Evolutionary conservation across 140 eudicot genomes (phyloP), one percentile per base, ranked within the genome.

Genomic region (Bidens hawaiensis): DNA sequence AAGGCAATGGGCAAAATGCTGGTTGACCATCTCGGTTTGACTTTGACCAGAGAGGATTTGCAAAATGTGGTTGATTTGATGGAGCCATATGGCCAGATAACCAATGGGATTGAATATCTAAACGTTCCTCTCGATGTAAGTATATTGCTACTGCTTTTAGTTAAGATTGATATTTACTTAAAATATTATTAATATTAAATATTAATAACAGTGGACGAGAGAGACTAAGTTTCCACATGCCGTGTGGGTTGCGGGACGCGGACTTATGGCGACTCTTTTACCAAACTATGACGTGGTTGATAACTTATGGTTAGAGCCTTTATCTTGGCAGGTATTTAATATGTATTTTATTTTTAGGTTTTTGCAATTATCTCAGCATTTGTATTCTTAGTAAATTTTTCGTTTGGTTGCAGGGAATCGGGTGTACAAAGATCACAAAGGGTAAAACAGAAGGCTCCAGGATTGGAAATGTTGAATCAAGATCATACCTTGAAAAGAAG

Each of bases 211-310:
- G 96, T 87, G 94, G 98, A 84, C 85, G 17, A 80, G 83, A 73
- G 96, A 87, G 72, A 80, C 95, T 19, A 87, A 87, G 82, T 67
- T 79, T 51, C 95, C 98, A 5, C 96, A 91, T 81, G 98, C 98
- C 28, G 91, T 87, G 27, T 91, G 98, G 98, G 96, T 91, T 78
- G 90, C 98, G 60, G 98, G 98, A 46, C 95, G 98, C 65, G 95
- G 93, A 69, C 89, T 91, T 66, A 72, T 85, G 67, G 89, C 95
- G 70, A 62, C 72, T 76, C 95, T 91, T 60, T 66, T 91, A 62
- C 98, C 98, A 52, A 91, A 91, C 78, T 91, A 87, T 78, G 98
- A 91, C 41, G 80, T 60, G 50, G 96, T 87, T 82, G 95, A 91
- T 72, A 82, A 82, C 75, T 60, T 91, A 70, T 91, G 98, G 98